These are phyloP conservation scores for Digitaria exilis DNA, from an alignment of 202 grass and related monocot species.

Conservation along the genomic window DNA sequence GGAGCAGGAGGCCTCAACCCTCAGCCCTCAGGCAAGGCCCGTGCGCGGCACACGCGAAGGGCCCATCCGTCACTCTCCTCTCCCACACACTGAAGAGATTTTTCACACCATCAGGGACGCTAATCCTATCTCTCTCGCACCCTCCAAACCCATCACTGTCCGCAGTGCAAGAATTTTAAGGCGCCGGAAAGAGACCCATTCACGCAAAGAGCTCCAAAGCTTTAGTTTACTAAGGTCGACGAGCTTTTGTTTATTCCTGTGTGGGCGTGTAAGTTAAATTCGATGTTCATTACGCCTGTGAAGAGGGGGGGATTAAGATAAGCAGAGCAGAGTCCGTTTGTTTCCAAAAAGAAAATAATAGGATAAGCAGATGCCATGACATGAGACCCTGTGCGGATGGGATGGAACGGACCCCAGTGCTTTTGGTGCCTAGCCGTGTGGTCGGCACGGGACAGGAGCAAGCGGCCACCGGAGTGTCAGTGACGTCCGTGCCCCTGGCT, in stretches of 20 bases:
- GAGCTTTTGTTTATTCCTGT: neutral
- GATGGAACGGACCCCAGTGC: neutral
- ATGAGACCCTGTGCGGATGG: neutral
- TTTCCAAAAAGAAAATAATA: neutral
- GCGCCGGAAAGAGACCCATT: neutral
- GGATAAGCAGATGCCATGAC: neutral
- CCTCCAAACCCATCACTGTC: neutral
- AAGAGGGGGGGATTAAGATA: neutral
- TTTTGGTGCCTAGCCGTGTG: conserved; percentile 47
- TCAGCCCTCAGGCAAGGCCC: conserved; percentile 6
- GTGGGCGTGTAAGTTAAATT: neutral
- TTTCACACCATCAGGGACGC: neutral
- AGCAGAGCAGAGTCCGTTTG: neutral
- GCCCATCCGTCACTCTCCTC: neutral
- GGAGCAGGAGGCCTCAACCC: conserved; percentile 4
- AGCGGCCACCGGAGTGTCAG: conserved; percentile 21
- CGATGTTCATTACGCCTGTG: neutral
- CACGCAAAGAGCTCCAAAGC: neutral
- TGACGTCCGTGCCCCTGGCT: neutral
- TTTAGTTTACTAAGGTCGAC: neutral
- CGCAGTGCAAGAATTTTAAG: neutral
- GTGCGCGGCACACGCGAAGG: conserved; percentile 58
- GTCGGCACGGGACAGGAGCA: conserved; percentile 42
- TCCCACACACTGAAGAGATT: neutral
- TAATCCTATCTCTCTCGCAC: neutral